phyloP scores from a whole-genome alignment of 768 basidiomycete species.

The Kwoniella dendrophila region DNA sequence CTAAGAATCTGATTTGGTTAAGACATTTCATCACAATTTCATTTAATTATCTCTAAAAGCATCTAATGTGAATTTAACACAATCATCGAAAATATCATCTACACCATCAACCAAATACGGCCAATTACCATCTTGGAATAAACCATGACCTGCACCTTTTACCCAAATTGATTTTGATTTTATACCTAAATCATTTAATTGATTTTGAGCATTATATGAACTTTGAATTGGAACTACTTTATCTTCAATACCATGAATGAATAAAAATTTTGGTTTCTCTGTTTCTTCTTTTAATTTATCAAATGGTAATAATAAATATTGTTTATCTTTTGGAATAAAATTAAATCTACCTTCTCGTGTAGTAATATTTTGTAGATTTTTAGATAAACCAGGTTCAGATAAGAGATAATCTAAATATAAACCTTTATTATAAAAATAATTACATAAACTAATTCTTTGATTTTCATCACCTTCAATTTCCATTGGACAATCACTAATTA shows the following conservation, averaged over 20 bases:
- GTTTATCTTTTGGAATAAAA: not conserved
- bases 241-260: not conserved
- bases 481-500: not conserved
- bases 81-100: not conserved
- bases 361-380: not conserved
- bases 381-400: constrained; percentile 10
- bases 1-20: too few species aligned
- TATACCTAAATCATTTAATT: not conserved
- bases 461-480: not conserved
- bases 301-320: not conserved
- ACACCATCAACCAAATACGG: not conserved
- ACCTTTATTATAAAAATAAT: not conserved
- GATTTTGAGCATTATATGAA: not conserved
- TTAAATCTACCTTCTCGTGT: not conserved
- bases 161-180: constrained; percentile 6
- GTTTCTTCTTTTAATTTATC: not conserved
- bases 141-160: constrained; percentile 17
- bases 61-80: not conserved
- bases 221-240: constrained; percentile 4
- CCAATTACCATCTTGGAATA: constrained; percentile 4
- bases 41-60: too few species aligned
- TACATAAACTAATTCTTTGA: constrained; percentile 1
- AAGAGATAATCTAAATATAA: constrained; percentile 5
- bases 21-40: too few species aligned
- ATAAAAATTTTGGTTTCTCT: too few species aligned